Evolutionary conservation across 2,329 filamentous ascomycete species (phyloP).

Genomic region (Nothophaeocryptopus gaeumannii): DNA sequence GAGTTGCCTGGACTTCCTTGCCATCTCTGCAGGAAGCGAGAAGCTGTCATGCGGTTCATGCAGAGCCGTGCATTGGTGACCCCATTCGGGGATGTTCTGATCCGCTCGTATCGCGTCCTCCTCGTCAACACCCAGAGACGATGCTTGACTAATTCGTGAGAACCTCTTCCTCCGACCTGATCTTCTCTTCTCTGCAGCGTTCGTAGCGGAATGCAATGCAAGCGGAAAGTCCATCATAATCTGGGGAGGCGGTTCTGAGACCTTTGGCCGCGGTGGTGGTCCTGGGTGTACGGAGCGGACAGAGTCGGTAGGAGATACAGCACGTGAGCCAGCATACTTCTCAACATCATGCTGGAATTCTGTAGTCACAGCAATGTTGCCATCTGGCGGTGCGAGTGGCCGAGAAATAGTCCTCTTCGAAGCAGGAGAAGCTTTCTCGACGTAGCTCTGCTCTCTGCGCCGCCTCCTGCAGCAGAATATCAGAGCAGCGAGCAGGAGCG

Average conservation of each 20-base stretch:
- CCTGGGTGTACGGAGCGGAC: too few species aligned
- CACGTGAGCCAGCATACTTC: slow-evolving; percentile 31
- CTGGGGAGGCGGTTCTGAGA: slow-evolving; percentile 39
- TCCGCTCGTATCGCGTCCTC: slow-evolving; percentile 40
- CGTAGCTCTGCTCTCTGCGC: slow-evolving; percentile 16
- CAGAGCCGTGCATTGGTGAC: slow-evolving; percentile 35
- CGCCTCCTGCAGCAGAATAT: slow-evolving; percentile 29
- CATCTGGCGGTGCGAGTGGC: slow-evolving; percentile 38
- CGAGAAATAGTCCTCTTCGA: slow-evolving; percentile 40
- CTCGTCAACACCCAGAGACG: slow-evolving; percentile 41
- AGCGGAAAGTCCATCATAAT: slow-evolving; percentile 36
- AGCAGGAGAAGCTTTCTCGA: slow-evolving; percentile 16
- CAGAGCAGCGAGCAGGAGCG: slow-evolving; percentile 24
- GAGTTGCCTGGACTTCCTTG: slow-evolving; percentile 34
- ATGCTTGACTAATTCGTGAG: slow-evolving; percentile 36
- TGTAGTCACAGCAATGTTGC: slow-evolving; percentile 25
- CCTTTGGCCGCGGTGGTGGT: slow-evolving; percentile 6
- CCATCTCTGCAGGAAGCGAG: slow-evolving; percentile 42
- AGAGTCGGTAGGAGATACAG: slow-evolving; percentile 6
- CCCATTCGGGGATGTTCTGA: slow-evolving; percentile 41
- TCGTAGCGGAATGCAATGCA: background rate
- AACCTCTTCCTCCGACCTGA: slow-evolving; percentile 32
- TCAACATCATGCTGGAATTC: slow-evolving; percentile 38
- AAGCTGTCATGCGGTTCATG: slow-evolving; percentile 45
- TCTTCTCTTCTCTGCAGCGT: slow-evolving; percentile 22